Evolutionary conservation across 495 filamentous ascomycete species (phyloP).

Genomic region (Jackrogersella minutella): DNA sequence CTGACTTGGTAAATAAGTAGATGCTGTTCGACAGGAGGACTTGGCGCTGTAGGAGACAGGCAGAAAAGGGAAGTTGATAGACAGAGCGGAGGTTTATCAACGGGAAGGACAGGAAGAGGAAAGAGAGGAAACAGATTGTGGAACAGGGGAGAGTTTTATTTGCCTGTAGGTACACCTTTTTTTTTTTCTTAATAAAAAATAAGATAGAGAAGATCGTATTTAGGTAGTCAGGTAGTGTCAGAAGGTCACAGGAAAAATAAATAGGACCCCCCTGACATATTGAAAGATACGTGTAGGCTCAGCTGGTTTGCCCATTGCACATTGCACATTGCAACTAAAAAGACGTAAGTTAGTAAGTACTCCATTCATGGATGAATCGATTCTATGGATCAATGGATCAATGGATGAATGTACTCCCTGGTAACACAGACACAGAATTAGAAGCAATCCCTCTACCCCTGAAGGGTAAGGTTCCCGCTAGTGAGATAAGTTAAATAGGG

Average conservation of each 20-base stretch:
- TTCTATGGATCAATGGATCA: neutral
- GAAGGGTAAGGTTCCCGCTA: constrained; percentile 10
- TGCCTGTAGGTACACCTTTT: neutral
- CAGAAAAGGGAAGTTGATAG: constrained; percentile 6
- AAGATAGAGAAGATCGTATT: constrained; percentile 14
- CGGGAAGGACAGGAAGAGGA: constrained; percentile 18
- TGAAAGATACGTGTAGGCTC: constrained; percentile 7
- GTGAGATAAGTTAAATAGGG: constrained; percentile 14
- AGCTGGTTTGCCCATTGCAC: neutral
- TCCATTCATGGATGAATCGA: neutral
- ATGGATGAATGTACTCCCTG: neutral
- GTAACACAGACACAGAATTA: neutral
- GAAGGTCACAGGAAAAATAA: constrained; percentile 7
- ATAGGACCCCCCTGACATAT: constrained; percentile 3
- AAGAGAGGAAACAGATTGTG: constrained; percentile 3
- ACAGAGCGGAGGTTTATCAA: neutral
- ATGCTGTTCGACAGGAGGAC: constrained; percentile 6
- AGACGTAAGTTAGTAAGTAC: neutral
- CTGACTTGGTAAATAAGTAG: neutral
- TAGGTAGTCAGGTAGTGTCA: constrained; percentile 1
- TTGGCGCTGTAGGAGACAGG: constrained; percentile 8
- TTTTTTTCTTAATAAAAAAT: constrained; percentile 30
- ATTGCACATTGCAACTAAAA: neutral
- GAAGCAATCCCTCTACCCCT: neutral
- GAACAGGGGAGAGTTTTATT: constrained; percentile 31